Evolutionary conservation across 108 stramenopile species (phyloP).

Genomic region (Halocafeteria seosinensis): DNA sequence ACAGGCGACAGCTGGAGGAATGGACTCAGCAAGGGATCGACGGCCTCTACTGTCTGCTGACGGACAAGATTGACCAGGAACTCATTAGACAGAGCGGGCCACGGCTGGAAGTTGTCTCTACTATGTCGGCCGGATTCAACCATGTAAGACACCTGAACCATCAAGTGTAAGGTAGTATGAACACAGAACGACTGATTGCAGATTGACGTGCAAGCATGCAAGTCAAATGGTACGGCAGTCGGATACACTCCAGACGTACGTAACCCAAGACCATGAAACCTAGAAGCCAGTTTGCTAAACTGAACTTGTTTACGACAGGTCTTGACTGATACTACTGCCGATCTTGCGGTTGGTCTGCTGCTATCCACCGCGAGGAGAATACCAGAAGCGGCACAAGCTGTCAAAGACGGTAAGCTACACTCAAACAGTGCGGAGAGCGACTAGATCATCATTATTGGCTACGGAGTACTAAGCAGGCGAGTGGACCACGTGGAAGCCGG

Average conservation of each 20-base stretch:
- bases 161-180: no score
- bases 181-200: no score
- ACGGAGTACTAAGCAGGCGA: no score
- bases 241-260: slow-evolving; percentile 3
- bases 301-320: no score
- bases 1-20: background rate
- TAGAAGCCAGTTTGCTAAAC: no score
- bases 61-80: background rate
- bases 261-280: no score
- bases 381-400: background rate
- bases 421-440: no score
- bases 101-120: background rate
- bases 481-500: slow-evolving; percentile 4
- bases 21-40: background rate
- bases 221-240: background rate
- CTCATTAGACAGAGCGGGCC: background rate
- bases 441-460: no score
- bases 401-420: slow-evolving; percentile 1
- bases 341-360: background rate
- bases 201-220: background rate
- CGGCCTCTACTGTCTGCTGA: slow-evolving; percentile 1
- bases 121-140: slow-evolving; percentile 1
- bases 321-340: background rate
- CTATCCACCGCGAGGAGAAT: background rate
- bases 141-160: no score